These are phyloP conservation scores for Xylariaceae sp. DNA, from an alignment of 2,329 filamentous ascomycete genomes.

Conservation along the genomic window DNA sequence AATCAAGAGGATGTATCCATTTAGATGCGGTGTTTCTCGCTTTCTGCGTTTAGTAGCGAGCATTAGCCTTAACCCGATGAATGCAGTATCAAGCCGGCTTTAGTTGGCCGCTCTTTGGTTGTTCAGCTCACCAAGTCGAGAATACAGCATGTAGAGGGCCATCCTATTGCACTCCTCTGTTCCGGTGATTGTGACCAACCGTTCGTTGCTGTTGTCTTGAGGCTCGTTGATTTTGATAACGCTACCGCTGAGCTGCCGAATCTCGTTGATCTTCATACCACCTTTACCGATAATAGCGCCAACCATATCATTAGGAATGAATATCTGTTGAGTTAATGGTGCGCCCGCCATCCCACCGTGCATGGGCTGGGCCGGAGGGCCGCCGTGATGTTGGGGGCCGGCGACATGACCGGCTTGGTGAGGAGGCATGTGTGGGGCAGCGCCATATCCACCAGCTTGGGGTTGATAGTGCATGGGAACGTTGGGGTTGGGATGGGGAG, in stretches of 20 bases:
- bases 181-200: constrained; percentile 93
- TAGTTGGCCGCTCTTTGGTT: constrained; percentile 19
- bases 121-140: constrained; percentile 71
- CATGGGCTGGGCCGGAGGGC: constrained; percentile 71
- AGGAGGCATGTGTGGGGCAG: constrained; percentile 74
- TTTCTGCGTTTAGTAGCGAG: constrained; percentile 27
- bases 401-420: constrained; percentile 61
- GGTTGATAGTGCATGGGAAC: constrained; percentile 77
- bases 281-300: constrained; percentile 98
- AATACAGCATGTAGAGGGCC: constrained; percentile 99
- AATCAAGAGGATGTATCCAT: constrained; percentile 19
- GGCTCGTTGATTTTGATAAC: constrained; percentile 99
- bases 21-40: constrained; percentile 33
- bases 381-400: constrained; percentile 58
- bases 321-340: constrained; percentile 95
- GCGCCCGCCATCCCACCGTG: constrained; percentile 68
- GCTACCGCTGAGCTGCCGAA: constrained; percentile 91
- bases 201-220: constrained; percentile 97
- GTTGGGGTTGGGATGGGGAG: constrained; percentile 56
- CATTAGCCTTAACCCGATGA: constrained; percentile 26
- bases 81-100: constrained; percentile 9
- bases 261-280: constrained; percentile 98
- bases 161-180: constrained; percentile 99
- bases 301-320: constrained; percentile 99
- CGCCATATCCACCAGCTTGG: constrained; percentile 72